These are phyloP conservation scores for Rhododendron mucronatum DNA, from an alignment of 148 eudicot species.

Conservation along the genomic window DNA sequence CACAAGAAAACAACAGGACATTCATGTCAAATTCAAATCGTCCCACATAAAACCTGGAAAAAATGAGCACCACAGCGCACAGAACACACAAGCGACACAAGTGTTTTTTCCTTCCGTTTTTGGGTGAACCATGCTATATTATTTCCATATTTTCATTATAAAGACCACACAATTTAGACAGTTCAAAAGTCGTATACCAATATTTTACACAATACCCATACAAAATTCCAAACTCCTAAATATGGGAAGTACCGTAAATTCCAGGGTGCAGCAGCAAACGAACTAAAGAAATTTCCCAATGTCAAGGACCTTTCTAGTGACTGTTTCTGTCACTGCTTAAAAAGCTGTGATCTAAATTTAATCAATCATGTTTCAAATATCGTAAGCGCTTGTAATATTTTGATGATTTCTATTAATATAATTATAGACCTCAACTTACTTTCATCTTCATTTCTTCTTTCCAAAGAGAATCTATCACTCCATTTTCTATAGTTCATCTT, in stretches of 20 bases:
- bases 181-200: not conserved
- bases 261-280: not conserved
- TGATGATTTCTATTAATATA: not conserved
- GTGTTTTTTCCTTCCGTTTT: not conserved
- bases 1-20: too few relatives aligned
- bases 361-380: not conserved
- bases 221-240: not conserved
- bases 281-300: not conserved
- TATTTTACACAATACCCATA: not conserved
- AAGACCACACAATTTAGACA: not conserved
- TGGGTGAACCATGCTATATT: not conserved
- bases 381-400: not conserved
- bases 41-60: too few relatives aligned
- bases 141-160: not conserved
- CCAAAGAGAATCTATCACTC: not conserved
- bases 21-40: too few relatives aligned
- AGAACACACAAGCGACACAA: not conserved
- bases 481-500: slow-evolving; percentile 66
- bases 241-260: not conserved
- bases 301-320: not conserved
- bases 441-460: not conserved
- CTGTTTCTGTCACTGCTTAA: not conserved
- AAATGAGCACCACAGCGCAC: not conserved
- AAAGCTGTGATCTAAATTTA: not conserved
- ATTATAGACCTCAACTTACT: not conserved